phyloP scores from a whole-genome alignment of 2,329 filamentous ascomycete genomes.

The Dothistroma pini region DNA sequence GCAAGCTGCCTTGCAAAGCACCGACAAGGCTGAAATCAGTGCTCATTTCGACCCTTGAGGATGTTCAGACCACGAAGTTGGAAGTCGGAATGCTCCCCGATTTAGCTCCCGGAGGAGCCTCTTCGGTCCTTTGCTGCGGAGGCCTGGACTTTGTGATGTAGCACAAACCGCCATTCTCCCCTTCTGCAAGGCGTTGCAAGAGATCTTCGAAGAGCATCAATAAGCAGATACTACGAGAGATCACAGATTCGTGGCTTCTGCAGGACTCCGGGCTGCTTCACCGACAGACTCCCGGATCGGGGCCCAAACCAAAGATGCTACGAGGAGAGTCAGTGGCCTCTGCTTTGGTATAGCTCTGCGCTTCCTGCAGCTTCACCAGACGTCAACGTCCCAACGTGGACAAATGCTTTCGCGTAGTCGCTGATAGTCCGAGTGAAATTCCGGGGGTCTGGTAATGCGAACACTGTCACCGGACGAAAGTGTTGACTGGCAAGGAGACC shows the following conservation, averaged over 20 bases:
- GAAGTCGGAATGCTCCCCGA: slow-evolving; percentile 9
- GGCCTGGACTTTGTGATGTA: neutral
- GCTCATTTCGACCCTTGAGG: slow-evolving; percentile 10
- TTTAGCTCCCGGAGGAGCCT: slow-evolving; percentile 1
- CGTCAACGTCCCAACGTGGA: too few relatives aligned
- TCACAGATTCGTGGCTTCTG: neutral
- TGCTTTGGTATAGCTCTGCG: too few relatives aligned
- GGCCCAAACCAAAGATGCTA: too few relatives aligned
- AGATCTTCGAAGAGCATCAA: neutral
- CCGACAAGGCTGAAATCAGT: slow-evolving; percentile 2
- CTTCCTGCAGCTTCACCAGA: too few relatives aligned
- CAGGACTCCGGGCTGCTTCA: too few relatives aligned
- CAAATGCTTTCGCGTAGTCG: too few relatives aligned
- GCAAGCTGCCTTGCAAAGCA: slow-evolving; percentile 2
- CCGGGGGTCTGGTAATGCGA: too few relatives aligned
- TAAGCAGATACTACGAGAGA: neutral
- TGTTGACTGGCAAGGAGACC: too few relatives aligned
- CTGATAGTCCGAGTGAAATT: too few relatives aligned
- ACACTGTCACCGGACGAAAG: too few relatives aligned
- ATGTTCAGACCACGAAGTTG: slow-evolving; percentile 5
- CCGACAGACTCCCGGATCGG: too few relatives aligned
- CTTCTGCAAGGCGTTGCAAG: neutral
- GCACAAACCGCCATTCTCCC: neutral
- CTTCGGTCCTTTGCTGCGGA: neutral
- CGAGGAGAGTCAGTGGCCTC: too few relatives aligned